phyloP scores from a whole-genome alignment of 176 grass and related monocot species.

The Coix lacrymajobi region DNA sequence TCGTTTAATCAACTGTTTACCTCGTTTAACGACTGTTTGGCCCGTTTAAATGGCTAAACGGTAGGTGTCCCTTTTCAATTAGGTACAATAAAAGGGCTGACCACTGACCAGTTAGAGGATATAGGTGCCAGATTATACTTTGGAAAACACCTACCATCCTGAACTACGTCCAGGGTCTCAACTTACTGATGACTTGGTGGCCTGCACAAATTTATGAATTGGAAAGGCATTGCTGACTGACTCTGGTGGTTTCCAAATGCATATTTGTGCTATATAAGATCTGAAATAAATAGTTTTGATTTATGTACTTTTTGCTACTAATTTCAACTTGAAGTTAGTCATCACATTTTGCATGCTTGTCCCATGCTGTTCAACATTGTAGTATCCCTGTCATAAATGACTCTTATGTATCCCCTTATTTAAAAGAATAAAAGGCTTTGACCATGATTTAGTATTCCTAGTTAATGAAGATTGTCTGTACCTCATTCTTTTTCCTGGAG shows the following conservation, averaged over 20 bases:
- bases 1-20: no score
- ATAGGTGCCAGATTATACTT: constrained; percentile 98
- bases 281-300: constrained; percentile 1
- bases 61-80: neutral
- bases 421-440: neutral
- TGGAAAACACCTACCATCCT: constrained; percentile 97
- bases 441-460: neutral
- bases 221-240: constrained; percentile 94
- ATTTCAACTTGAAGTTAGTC: neutral
- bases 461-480: neutral
- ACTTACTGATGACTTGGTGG: constrained; percentile 87
- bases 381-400: neutral
- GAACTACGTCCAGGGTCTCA: constrained; percentile 83
- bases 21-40: no score
- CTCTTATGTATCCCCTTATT: neutral
- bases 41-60: no score
- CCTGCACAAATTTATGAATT: constrained; percentile 99
- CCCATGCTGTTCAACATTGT: neutral
- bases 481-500: neutral
- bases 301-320: neutral
- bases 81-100: constrained; percentile 99
- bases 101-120: constrained; percentile 78
- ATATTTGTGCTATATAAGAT: neutral
- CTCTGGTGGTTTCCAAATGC: constrained; percentile 99
- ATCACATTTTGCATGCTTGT: neutral